Evolutionary conservation across 495 filamentous ascomycete genomes (phyloP), one percentile per base, ranked within the genome.

Genomic region (Penicillium longicatenatum): DNA sequence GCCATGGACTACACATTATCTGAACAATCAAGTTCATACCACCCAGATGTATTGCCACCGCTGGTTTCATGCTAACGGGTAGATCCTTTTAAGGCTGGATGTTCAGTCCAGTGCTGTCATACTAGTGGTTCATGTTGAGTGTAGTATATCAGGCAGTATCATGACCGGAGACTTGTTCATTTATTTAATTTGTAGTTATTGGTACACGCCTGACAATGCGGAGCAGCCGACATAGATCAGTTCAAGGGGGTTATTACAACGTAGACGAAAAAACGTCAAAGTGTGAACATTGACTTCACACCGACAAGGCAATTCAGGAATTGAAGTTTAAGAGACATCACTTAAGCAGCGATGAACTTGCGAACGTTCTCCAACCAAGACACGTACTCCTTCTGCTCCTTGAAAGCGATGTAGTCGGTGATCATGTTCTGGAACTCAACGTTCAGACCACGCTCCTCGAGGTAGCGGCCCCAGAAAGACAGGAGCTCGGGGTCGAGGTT

Each of bases 361-460:
- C 90, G 92, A 77, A 93, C 83, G 64, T 86, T 92, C 63, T 87
- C 84, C 70, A 99, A 79, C 94, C 94, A 99, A 58, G 79, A 78
- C 42, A 93, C 71, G 75, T 99, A 99, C 82, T 99, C 94, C 82
- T 86, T 90, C 85, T 99, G 93, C 84, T 99, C 94, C 86, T 99
- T 99, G 75, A 89, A 86, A 73, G 97, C 91, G 68, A 98, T 93
- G 77, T 96, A 99, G 70, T 98, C 93, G 50, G 92, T 92, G 50
- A 96, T 85, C 75, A 97, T 97, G 60, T 91, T 76, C 54, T 92
- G 92, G 66, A 99, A 81, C 59, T 86, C 83, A 56, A 90, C 87
- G 68, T 94, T 90, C 75, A 99, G 83, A 57, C 94, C 93, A 65
- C 94, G 83, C 82, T 95, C 94, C 73, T 96, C 93, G 54, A 99